Conservation (phyloP, 1,284 basidiomycete species). For the Thecaphora thlaspeos region DNA sequence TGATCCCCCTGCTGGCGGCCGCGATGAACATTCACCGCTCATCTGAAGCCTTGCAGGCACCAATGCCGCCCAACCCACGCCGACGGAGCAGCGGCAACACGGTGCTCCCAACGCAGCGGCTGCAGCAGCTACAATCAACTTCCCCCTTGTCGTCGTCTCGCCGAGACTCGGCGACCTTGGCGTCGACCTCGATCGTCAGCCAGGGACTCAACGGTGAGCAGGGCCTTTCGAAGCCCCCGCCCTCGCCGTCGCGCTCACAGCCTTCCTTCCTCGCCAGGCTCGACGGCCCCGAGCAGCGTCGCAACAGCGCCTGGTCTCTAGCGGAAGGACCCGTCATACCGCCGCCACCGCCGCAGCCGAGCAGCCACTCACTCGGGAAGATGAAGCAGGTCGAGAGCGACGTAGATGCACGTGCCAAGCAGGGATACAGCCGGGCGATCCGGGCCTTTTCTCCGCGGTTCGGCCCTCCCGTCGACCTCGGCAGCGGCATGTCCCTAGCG, state of each 20-base stretch:
- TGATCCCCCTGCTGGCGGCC: neutral
- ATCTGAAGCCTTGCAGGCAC: neutral
- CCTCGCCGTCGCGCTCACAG: neutral
- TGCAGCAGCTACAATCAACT: neutral
- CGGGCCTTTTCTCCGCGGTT: neutral
- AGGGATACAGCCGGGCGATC: no score
- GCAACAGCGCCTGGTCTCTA: neutral
- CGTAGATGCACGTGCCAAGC: slow-evolving; percentile 12
- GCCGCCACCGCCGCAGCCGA: no score
- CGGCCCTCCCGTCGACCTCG: neutral
- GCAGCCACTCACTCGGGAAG: slow-evolving; percentile 4
- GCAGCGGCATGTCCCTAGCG: neutral
- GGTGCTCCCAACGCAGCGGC: neutral
- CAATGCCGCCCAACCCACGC: neutral
- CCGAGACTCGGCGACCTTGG: neutral
- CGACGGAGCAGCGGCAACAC: neutral
- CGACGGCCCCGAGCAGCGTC: neutral
- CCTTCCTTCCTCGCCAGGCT: neutral
- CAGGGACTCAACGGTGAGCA: neutral
- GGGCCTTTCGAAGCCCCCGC: neutral
- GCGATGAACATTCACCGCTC: no score
- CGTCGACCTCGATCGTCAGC: neutral
- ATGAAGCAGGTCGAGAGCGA: slow-evolving; percentile 14
- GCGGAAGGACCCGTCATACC: no score
- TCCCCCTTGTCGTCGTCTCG: neutral